Evolutionary conservation across 441 rosid genomes (phyloP).

Genomic region (Brassica balearica): DNA sequence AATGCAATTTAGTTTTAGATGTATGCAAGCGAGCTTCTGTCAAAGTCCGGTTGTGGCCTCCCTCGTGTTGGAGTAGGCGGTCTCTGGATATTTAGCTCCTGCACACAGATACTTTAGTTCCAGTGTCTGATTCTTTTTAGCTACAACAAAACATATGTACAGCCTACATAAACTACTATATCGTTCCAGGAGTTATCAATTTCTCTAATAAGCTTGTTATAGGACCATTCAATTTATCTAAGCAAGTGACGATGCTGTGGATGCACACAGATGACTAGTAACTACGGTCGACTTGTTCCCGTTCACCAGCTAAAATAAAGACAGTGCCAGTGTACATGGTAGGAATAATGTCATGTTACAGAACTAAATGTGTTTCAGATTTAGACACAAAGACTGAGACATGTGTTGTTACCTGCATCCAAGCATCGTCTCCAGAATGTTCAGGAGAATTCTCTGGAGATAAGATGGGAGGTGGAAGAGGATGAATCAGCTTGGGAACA

Average conservation of each 20-base stretch:
- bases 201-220: too few relatives aligned
- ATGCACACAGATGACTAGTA: conserved; percentile 8
- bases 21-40: conserved; percentile 91
- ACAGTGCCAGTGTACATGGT: conserved; percentile 2
- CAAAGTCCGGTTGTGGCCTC: conserved; percentile 92
- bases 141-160: conserved; percentile 1
- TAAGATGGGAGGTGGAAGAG: conserved; percentile 92
- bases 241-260: not conserved
- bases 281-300: not conserved
- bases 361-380: not conserved
- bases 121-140: conserved; percentile 18
- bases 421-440: conserved; percentile 72
- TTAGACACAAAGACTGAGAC: not conserved
- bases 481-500: conserved; percentile 97
- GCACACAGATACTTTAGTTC: conserved; percentile 19
- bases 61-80: conserved; percentile 99
- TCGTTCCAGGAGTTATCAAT: not conserved
- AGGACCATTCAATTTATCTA: not conserved
- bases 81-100: conserved; percentile 98
- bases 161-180: conserved; percentile 9
- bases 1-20: conserved; percentile 53
- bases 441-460: conserved; percentile 97
- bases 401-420: conserved; percentile 85
- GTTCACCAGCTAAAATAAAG: not conserved
- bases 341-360: conserved; percentile 6